phyloP scores from a whole-genome alignment of 192 early-diverging fungal genomes.

The Fimicolochytrium jonesii region DNA sequence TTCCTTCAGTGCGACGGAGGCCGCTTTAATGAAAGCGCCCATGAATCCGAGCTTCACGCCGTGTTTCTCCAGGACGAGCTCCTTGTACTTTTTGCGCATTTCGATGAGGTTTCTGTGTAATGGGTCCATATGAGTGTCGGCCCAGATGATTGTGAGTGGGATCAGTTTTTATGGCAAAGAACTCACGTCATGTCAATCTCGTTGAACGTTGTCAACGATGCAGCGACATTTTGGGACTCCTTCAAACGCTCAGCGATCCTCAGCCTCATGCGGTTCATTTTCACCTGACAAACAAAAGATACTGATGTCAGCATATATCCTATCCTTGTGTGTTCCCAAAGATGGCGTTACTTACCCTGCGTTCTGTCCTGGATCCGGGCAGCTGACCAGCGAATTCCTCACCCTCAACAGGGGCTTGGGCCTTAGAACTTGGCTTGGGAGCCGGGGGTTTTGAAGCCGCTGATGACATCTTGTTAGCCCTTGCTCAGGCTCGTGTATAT shows the following conservation, averaged over 20 bases:
- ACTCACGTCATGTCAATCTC: slow-evolving; percentile 94
- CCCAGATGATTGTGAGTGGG: too few relatives aligned
- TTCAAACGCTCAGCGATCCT: slow-evolving; percentile 92
- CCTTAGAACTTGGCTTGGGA: slow-evolving; percentile 20
- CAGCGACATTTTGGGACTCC: slow-evolving; percentile 94
- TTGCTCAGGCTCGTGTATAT: too few relatives aligned
- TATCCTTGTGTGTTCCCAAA: too few relatives aligned
- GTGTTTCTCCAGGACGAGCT: slow-evolving; percentile 87
- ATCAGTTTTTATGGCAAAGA: too few relatives aligned
- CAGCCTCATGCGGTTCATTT: slow-evolving; percentile 98
- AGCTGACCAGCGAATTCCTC: slow-evolving; percentile 27
- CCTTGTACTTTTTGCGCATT: slow-evolving; percentile 91
- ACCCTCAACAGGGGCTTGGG: slow-evolving; percentile 18
- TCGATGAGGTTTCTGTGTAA: slow-evolving; percentile 74
- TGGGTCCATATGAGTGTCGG: too few relatives aligned
- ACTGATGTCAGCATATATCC: too few relatives aligned
- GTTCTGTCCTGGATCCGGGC: slow-evolving; percentile 30
- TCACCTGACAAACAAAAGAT: slow-evolving; percentile 44
- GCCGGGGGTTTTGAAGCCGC: slow-evolving; percentile 22
- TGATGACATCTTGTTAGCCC: too few relatives aligned
- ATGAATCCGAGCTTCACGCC: slow-evolving; percentile 97
- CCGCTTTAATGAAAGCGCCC: slow-evolving; percentile 95
- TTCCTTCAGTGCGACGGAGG: slow-evolving; percentile 77
- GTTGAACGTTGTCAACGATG: slow-evolving; percentile 98
- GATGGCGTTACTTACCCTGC: slow-evolving; percentile 11